Conservation (phyloP, 352 stramenopile species). For the Globisporangium canariense region DNA sequence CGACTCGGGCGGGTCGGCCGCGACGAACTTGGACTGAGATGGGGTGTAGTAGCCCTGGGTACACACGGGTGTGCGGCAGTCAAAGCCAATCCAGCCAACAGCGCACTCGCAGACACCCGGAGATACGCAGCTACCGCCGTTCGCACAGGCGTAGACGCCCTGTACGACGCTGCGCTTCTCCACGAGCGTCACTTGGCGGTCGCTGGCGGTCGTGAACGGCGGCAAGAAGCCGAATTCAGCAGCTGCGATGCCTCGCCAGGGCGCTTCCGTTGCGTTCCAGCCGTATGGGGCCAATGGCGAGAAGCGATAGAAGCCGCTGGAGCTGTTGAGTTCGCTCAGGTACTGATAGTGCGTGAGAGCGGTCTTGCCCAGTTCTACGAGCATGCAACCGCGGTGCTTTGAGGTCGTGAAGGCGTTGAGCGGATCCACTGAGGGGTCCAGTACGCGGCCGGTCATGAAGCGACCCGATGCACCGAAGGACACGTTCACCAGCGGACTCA, state of each 20-base stretch:
- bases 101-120: slow-evolving; percentile 92
- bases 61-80: slow-evolving; percentile 94
- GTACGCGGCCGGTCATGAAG: slow-evolving; percentile 22
- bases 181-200: slow-evolving; percentile 91
- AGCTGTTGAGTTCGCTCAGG: slow-evolving; percentile 68
- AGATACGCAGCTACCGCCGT: slow-evolving; percentile 89
- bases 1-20: slow-evolving; percentile 49
- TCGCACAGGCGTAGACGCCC: slow-evolving; percentile 94
- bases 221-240: slow-evolving; percentile 46
- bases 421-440: slow-evolving; percentile 23
- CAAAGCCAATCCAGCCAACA: slow-evolving; percentile 93
- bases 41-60: slow-evolving; percentile 91
- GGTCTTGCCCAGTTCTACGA: slow-evolving; percentile 84
- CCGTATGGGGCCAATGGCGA: slow-evolving; percentile 76
- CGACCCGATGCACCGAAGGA: slow-evolving; percentile 30
- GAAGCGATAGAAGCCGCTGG: slow-evolving; percentile 82
- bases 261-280: slow-evolving; percentile 58
- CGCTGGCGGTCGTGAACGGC: slow-evolving; percentile 54
- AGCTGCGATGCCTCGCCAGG: slow-evolving; percentile 62
- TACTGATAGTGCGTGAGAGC: slow-evolving; percentile 89
- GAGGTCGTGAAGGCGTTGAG: slow-evolving; percentile 7
- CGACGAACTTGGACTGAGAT: slow-evolving; percentile 74
- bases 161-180: slow-evolving; percentile 84
- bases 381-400: slow-evolving; percentile 35
- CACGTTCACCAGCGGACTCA: slow-evolving; percentile 36